phyloP scores from a whole-genome alignment of 1,139 yeast genomes.

The Taphrina confusa region DNA sequence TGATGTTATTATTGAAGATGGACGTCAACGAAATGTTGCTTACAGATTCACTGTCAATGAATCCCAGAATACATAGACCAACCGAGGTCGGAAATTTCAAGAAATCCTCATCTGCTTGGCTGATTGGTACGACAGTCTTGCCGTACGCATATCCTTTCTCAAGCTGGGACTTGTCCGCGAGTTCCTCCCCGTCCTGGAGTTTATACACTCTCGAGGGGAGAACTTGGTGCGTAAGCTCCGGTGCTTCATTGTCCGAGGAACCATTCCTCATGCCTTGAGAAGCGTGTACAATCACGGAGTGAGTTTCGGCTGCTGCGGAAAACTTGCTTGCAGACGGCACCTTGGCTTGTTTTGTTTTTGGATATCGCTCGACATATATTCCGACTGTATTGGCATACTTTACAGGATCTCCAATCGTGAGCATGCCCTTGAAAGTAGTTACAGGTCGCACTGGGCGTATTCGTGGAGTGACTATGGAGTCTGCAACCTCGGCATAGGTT shows the following conservation, averaged over 20 bases:
- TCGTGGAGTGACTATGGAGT: conserved; percentile 32
- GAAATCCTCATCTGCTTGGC: conserved; percentile 52
- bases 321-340: conserved; percentile 47
- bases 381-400: conserved; percentile 41
- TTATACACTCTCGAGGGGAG: conserved; percentile 33
- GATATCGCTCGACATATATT: conserved; percentile 62
- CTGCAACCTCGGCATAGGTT: conserved; percentile 41
- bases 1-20: no score
- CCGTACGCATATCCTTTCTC: conserved; percentile 69
- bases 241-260: neutral
- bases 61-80: conserved; percentile 67
- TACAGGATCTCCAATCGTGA: conserved; percentile 49
- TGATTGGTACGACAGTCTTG: conserved; percentile 56
- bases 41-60: conserved; percentile 46
- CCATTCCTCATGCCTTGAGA: conserved; percentile 8
- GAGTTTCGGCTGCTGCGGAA: conserved; percentile 33
- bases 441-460: conserved; percentile 41
- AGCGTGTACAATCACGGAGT: conserved; percentile 10
- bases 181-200: conserved; percentile 41
- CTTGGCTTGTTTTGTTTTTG: conserved; percentile 59
- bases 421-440: conserved; percentile 46
- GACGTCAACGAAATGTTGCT: no score
- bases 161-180: conserved; percentile 43
- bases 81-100: conserved; percentile 52
- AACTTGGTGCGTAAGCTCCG: conserved; percentile 14